Conservation (phyloP, 1,284 basidiomycete species). For the Ustilago trichophora region DNA sequence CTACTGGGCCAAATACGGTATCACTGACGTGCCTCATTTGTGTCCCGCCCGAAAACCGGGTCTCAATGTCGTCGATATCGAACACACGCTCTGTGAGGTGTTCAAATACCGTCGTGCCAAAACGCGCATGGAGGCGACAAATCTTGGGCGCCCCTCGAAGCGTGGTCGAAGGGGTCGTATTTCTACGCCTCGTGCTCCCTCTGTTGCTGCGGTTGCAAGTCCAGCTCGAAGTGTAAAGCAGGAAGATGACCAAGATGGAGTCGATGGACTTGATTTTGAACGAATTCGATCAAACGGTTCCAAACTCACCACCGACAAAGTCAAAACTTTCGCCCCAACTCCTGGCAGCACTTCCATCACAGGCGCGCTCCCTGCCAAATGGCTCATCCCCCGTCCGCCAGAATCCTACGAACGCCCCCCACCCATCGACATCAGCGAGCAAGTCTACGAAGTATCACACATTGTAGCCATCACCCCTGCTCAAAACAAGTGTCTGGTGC, state of each 20-base stretch:
- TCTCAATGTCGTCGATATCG: constrained; percentile 71
- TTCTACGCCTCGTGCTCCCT: not conserved
- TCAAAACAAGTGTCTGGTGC: constrained; percentile 70
- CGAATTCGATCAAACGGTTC: constrained; percentile 30
- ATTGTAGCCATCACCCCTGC: constrained; percentile 33
- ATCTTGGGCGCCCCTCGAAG: not conserved
- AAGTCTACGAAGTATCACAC: constrained; percentile 43
- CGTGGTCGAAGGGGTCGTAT: constrained; percentile 1
- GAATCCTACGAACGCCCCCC: constrained; percentile 26
- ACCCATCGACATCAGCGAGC: constrained; percentile 20
- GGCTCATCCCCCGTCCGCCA: constrained; percentile 24
- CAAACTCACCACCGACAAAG: constrained; percentile 13
- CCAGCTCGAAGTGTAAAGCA: constrained; percentile 9
- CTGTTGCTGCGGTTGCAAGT: not conserved
- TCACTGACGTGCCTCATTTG: constrained; percentile 29
- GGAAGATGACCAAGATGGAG: constrained; percentile 28
- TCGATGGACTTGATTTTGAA: constrained; percentile 28
- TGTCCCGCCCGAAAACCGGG: constrained; percentile 67
- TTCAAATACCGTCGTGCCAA: constrained; percentile 73
- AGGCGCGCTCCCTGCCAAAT: constrained; percentile 46
- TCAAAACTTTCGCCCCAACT: constrained; percentile 16
- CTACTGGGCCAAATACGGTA: constrained; percentile 68
- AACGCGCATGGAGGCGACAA: not conserved
- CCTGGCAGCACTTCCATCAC: constrained; percentile 65
- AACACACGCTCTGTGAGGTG: constrained; percentile 76